Evolutionary conservation across 1,284 basidiomycete genomes (phyloP).

Genomic region (Neonothopanus nambi): DNA sequence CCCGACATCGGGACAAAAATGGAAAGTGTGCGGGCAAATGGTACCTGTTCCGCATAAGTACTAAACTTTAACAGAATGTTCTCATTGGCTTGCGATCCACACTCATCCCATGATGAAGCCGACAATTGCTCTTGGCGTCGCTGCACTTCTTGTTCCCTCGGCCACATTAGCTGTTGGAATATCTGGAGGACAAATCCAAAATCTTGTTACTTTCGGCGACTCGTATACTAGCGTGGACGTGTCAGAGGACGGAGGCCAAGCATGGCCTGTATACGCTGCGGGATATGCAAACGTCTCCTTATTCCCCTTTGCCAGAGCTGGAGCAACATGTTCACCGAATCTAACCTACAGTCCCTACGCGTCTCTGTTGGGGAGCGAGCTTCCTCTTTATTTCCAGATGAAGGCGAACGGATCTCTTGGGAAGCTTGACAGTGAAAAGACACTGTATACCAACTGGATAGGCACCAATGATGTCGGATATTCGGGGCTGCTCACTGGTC

Average conservation of each 20-base stretch:
- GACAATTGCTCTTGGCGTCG: no score
- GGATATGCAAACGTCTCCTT: conserved; percentile 34
- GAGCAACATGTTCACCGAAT: conserved; percentile 44
- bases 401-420: conserved; percentile 28
- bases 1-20: no score
- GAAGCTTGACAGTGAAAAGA: conserved; percentile 27
- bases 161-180: no score
- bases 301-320: conserved; percentile 42
- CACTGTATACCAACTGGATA: conserved; percentile 45
- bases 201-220: not conserved
- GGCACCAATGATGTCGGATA: conserved; percentile 45
- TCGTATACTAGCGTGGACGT: not conserved
- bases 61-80: no score
- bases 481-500: conserved; percentile 37
- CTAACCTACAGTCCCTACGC: conserved; percentile 42
- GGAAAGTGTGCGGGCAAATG: no score
- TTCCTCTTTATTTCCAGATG: conserved; percentile 38
- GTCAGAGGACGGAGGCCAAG: not conserved
- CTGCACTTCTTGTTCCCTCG: no score
- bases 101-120: no score
- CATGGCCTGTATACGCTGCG: conserved; percentile 15
- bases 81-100: no score
- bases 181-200: not conserved
- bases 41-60: no score
- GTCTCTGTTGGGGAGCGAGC: conserved; percentile 33